Percentiles rank a stretch among this genome's conserved stretches.
These are phyloP conservation scores for Ormosia semicastrata DNA, from an alignment of 306 rosid genomes.

Conservation along the genomic window DNA sequence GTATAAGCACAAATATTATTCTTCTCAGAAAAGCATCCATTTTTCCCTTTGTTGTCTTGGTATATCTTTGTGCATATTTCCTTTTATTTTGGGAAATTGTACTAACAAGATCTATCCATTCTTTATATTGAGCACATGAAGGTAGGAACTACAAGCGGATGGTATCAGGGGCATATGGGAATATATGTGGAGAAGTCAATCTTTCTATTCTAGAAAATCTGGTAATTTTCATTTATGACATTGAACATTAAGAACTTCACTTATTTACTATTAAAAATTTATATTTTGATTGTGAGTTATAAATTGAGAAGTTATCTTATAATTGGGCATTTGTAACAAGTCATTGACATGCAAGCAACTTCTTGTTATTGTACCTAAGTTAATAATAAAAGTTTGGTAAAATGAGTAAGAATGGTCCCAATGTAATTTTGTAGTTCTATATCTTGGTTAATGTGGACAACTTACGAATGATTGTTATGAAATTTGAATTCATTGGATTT, in stretches of 20 bases:
- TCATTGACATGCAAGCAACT: too few relatives aligned
- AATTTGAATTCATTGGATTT: constrained; percentile 13
- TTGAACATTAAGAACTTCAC: too few relatives aligned
- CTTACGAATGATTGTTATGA: constrained; percentile 10
- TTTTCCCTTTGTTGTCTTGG: background rate
- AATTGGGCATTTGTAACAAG: too few relatives aligned
- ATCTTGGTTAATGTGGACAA: background rate
- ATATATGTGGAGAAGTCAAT: too few relatives aligned
- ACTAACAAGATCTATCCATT: constrained; percentile 30
- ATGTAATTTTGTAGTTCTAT: background rate
- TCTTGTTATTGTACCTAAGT: too few relatives aligned
- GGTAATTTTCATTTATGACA: too few relatives aligned
- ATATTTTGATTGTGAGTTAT: background rate
- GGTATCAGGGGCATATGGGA: constrained; percentile 78
- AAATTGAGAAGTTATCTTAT: too few relatives aligned
- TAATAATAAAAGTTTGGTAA: too few relatives aligned
- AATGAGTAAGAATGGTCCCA: too few relatives aligned
- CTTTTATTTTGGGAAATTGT: constrained; percentile 16
- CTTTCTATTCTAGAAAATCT: constrained; percentile 71
- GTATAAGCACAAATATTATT: constrained; percentile 7
- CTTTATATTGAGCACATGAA: constrained; percentile 43
- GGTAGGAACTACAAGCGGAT: constrained; percentile 80
- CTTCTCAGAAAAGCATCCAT: background rate
- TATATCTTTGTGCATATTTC: background rate
- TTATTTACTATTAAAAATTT: background rate